A percentile compares a stretch with the other conserved stretches of the same genome.
These are phyloP conservation scores for Kuraishia ogatae DNA, from an alignment of 805 yeast genomes.

Conservation along the genomic window DNA sequence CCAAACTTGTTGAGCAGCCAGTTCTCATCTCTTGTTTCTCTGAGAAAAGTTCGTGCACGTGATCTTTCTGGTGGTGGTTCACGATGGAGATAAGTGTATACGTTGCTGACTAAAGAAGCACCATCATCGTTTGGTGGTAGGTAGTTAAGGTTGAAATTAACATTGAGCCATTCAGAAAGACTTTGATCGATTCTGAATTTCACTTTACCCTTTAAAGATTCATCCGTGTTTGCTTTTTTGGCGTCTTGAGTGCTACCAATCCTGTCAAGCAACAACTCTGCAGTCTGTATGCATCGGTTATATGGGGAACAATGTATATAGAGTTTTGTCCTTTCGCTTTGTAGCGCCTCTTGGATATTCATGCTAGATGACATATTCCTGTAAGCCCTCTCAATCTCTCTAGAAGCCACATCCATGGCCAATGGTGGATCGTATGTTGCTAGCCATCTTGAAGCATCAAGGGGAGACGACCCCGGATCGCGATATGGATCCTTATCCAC, in stretches of 20 bases:
- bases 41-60: constrained; percentile 11
- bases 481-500: constrained; percentile 15
- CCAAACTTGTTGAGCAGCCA: constrained; percentile 29
- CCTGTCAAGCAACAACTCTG: constrained; percentile 19
- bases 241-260: constrained; percentile 4
- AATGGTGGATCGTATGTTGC: constrained; percentile 28
- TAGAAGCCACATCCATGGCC: constrained; percentile 12
- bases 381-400: constrained; percentile 19
- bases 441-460: constrained; percentile 21
- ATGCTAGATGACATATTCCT: constrained; percentile 13
- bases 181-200: constrained; percentile 31
- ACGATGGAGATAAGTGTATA: constrained; percentile 26
- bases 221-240: not conserved
- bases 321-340: constrained; percentile 8
- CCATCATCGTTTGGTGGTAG: constrained; percentile 40
- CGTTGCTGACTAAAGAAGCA: constrained; percentile 26
- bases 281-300: constrained; percentile 33
- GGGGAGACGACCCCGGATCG: constrained; percentile 1
- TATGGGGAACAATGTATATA: constrained; percentile 34
- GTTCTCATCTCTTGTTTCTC: constrained; percentile 16
- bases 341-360: not conserved
- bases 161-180: constrained; percentile 34
- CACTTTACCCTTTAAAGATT: constrained; percentile 6
- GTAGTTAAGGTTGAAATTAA: constrained; percentile 26
- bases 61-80: constrained; percentile 11